Base-by-base conservation (phyloP, 768 basidiomycete genomes). In the Mrakia gelida region DNA sequence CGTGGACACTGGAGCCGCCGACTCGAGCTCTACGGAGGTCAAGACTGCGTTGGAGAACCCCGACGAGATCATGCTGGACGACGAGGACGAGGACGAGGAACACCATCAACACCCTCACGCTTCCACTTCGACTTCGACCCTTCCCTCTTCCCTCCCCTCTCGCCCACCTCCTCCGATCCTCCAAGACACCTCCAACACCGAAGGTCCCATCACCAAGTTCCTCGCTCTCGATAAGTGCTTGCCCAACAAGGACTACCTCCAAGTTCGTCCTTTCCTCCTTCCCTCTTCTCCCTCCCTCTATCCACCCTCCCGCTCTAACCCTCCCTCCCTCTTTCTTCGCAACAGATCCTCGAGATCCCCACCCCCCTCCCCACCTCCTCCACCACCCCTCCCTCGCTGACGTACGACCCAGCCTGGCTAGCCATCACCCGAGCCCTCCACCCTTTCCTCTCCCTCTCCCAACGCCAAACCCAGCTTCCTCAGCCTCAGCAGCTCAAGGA, bases 191-290 rank as follows among this genome's bases (percentile, higher is more conserved):
- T 59, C 72, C 30, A 61, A 56, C 13, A 26, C 80, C 28, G 80
- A 80, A 74, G 82, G 49, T 54, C 80, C 80, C 41, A 84, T 87
- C 79, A 98, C 95, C 0, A 88, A 86, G 61, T 98, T 98, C 84
- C 85, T 98, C 23, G 95, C 95, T 7, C 86, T 98, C 5, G 94
- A 95, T 84, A 98, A 98, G 84, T 96, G 94, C 80, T 87, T 93
- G 5, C 86, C 86, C 0, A 87, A 86, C 10, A 88, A 92, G 73
- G 88, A 91, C 67, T 96, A 92, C 83, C 86, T 97, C 26, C 93
- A 96, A 88, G 93, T 92, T 79, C 59, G 83, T 76, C 21, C 28
- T 21, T 52, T 61, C 15, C 32, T 30, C 41, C 28, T 15, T 63
- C 16, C 23, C 7, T 26, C 56, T 45, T 4, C 3, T 28, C 18